phyloP scores from a whole-genome alignment of 1,284 basidiomycete species.

The Sphaerobolus stellatus region DNA sequence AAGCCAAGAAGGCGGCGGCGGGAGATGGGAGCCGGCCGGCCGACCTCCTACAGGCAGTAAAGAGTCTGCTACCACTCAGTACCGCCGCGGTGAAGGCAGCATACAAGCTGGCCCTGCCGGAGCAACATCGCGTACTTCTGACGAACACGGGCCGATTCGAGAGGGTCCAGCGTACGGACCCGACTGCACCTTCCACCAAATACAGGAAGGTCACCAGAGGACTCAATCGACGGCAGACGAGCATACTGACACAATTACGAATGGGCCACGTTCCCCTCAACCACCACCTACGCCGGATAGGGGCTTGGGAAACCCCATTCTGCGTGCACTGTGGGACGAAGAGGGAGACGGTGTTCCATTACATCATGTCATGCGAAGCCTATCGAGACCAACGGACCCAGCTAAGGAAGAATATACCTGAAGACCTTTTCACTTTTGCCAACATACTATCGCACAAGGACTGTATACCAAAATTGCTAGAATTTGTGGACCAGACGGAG shows the following conservation, averaged over 20 bases:
- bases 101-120: neutral
- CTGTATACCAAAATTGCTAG: too few species aligned
- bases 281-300: neutral
- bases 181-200: neutral
- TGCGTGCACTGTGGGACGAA: neutral
- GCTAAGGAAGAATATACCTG: too few species aligned
- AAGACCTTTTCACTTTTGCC: too few species aligned
- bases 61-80: neutral
- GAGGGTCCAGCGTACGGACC: neutral
- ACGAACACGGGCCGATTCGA: neutral
- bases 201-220: neutral
- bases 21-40: conserved; percentile 2
- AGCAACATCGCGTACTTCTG: neutral
- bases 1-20: conserved; percentile 22
- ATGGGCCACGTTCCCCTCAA: neutral
- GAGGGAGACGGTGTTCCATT: neutral
- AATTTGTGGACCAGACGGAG: too few species aligned
- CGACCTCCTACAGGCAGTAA: neutral
- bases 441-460: too few species aligned
- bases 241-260: neutral
- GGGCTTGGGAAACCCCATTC: neutral
- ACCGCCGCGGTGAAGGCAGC: neutral
- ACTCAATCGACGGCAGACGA: neutral
- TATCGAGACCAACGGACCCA: too few species aligned
- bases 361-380: too few species aligned